Base-by-base conservation (phyloP, 352 stramenopile species). In the Saprolegnia parasitica region DNA sequence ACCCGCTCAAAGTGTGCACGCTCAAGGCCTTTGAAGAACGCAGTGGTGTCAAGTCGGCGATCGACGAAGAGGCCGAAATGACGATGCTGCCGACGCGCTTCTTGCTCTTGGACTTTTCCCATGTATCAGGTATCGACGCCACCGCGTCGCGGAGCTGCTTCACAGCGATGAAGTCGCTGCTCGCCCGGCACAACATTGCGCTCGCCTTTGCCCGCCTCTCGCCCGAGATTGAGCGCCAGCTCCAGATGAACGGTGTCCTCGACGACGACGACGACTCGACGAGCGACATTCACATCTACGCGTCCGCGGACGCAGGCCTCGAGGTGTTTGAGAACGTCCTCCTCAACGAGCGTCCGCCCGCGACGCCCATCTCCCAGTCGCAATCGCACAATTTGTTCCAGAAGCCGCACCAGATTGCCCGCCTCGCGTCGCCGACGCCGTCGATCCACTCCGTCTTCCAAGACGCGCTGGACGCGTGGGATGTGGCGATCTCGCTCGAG, bases 101-200 rank as follows among this genome's bases (percentile, higher is more conserved):
- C 74, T 73, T 92, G 58, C 78, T 95, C 39, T 75, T 95, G 32
- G 84, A 94, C 65, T 93, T 95, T 63, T 78, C 80, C 20, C 75
- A 77, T 56, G 86, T 94, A n/a, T 91, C 75, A 4, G 86, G 86
- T 0, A 78, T 95, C 71, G 86, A 95, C 65, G 83, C 84, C 13
- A 95, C 86, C 4, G 85, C 86, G 18, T 81, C 84, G 1, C 72
- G 84, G 8, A 88, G 80, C 0, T 90, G 83, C 55, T 92, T 92
- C 58, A 72, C 89, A 24, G 77, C 79, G 21, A 73, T 91, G 15
- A 89, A 90, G 54, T 73, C 86, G 50, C 74, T 87, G 1, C 86
- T 90, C 35, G 74, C 72, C 39, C 73, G 78, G 5, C 76, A 81
- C 62, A 72, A 75, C 1, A 74, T 90, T 54, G 76, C 74, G 23